A percentile compares a stretch with the other conserved stretches of the same genome.
phyloP scores from a whole-genome alignment of 176 grass and related monocot genomes.

The Bonia amplexicaulis region DNA sequence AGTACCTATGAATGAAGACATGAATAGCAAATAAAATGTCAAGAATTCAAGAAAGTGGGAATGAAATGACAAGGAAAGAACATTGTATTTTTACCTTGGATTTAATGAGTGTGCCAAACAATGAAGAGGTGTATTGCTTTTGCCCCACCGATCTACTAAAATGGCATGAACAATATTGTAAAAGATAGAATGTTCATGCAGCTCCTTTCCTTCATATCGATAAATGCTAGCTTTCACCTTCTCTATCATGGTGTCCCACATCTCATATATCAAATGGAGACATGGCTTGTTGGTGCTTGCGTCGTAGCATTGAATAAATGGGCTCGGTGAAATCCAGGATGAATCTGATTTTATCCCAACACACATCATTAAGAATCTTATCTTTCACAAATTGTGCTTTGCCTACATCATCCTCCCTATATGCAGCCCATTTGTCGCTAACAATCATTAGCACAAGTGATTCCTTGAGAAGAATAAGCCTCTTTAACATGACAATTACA shows the following conservation, averaged over 20 bases:
- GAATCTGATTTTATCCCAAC: neutral
- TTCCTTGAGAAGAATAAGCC: no score
- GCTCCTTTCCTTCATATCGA: neutral
- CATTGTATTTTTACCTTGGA: neutral
- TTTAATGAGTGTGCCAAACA: slow-evolving; percentile 3
- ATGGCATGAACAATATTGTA: neutral
- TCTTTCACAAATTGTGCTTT: no score
- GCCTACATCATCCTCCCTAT: no score
- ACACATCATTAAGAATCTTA: no score
- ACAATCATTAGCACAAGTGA: no score
- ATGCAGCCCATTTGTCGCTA: no score
- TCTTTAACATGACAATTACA: no score
- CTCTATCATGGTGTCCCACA: neutral
- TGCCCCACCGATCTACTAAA: neutral
- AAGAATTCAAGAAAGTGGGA: no score
- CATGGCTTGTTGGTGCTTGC: neutral
- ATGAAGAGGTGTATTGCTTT: neutral
- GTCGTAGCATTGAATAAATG: neutral
- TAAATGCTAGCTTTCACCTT: neutral
- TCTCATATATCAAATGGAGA: neutral
- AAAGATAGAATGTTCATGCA: neutral
- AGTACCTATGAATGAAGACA: slow-evolving; percentile 3
- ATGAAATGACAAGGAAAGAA: no score
- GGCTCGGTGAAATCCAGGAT: neutral
- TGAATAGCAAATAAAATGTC: no score